Evolutionary conservation across 2,329 filamentous ascomycete genomes (phyloP), one percentile per base, ranked within the genome.

Genomic region (Colletotrichum plurivorum): DNA sequence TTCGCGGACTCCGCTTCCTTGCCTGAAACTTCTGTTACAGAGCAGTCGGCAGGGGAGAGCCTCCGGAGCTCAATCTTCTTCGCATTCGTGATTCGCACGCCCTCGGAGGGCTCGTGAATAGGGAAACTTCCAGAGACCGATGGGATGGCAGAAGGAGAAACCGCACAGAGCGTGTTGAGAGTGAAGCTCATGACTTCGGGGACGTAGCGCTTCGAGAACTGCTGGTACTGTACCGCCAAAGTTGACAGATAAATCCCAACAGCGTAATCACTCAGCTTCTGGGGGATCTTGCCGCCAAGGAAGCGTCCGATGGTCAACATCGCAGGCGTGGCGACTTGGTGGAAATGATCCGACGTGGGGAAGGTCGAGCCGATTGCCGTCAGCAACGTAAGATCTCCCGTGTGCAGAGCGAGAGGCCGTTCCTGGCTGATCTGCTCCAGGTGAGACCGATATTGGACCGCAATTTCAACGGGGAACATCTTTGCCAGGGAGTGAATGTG

Each of bases 271-370:
- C 86, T 82, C 4, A 94, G 80, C 8, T 83, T 84, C 51, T 88
- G 84, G 0, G 94, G 90, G 0, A 91, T 85, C 64, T 90, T 94
- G 74, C 97, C 90, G 1, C 92, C 94, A 27, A 99, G 86, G 80
- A 93, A 98, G 63, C 94, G 90, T 13, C 88, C 89, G 80, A 98
- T 93, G n/a, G 91, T 88, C 5, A 98, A 89, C 80, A 94, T 92
- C 0, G 95, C 93, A 2, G 96, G 96, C 2, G 96, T 99, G 48
- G 94, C 92, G 43, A 98, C 94, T 74, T 96, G 92, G 76, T 99
- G 96, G 80, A 98, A 99, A 81, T 98, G 95, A 80, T 99, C 96
- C 0, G 95, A 98, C 0, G 96, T 97, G 5, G 96, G 95, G 76
- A 97, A 99, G 61, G 97, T 93, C 2, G 90, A 90, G 48, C 92